A percentile compares a stretch with the other conserved stretches of the same genome.
These are phyloP conservation scores for Gaertneriomyces sp. DNA, from an alignment of 192 early-diverging fungal genomes.

Conservation along the genomic window DNA sequence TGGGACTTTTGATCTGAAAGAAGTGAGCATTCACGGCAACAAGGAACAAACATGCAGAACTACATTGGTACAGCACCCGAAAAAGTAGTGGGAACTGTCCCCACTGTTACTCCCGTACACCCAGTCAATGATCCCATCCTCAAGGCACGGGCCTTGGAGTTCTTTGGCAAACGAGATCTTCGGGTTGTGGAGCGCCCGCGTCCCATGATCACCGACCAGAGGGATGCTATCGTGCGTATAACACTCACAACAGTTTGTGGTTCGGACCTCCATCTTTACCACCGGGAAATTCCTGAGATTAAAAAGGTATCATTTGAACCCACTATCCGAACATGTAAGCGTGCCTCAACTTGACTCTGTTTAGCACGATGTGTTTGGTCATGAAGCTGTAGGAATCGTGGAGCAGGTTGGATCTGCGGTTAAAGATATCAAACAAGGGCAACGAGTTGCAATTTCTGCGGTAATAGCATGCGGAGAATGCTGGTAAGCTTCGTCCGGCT, in stretches of 20 bases:
- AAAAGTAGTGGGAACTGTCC: conserved; percentile 9
- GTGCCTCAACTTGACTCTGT: background rate
- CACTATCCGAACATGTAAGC: background rate
- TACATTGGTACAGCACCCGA: conserved; percentile 4
- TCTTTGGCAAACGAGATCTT: background rate
- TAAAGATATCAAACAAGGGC: conserved; percentile 41
- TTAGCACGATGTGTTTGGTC: conserved; percentile 46
- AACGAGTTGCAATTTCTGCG: conserved; percentile 46
- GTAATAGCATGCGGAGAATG: conserved; percentile 51
- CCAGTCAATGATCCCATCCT: background rate
- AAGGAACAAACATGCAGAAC: conserved; percentile 2
- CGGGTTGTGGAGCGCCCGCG: background rate
- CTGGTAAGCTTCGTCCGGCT: background rate
- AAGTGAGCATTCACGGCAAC: background rate
- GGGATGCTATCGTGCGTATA: conserved; percentile 37
- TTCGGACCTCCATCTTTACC: conserved; percentile 48
- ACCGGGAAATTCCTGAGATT: conserved; percentile 46
- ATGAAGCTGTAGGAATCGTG: conserved; percentile 50
- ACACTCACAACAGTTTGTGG: conserved; percentile 49
- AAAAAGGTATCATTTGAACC: conserved; percentile 16
- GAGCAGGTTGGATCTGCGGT: conserved; percentile 42
- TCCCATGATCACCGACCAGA: conserved; percentile 44
- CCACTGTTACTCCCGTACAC: background rate
- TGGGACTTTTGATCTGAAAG: background rate
- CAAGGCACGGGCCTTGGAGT: background rate